Percentiles rank a stretch among this genome's conserved stretches.
phyloP scores from a whole-genome alignment of 495 filamentous ascomycete species.

The Trichocladium uniseriatum region DNA sequence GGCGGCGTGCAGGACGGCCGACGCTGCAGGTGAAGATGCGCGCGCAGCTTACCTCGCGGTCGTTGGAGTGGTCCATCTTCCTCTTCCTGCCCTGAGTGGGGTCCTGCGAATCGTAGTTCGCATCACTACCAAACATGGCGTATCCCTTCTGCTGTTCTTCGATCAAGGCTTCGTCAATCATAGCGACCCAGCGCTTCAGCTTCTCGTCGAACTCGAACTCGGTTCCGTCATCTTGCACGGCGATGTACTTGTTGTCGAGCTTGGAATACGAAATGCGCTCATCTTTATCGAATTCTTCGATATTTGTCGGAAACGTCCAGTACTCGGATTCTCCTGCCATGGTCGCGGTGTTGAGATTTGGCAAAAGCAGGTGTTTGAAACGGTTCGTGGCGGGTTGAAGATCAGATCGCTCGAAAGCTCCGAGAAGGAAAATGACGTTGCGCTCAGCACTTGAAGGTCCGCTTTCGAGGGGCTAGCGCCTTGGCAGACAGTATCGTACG shows the following conservation, averaged over 20 bases:
- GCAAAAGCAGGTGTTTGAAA: no score
- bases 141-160: constrained; percentile 72
- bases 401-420: not conserved
- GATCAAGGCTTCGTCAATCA: constrained; percentile 71
- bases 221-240: constrained; percentile 74
- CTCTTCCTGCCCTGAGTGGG: constrained; percentile 51
- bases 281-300: constrained; percentile 69
- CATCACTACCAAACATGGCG: constrained; percentile 40
- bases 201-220: constrained; percentile 74
- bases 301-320: constrained; percentile 57
- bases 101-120: constrained; percentile 45
- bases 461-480: not conserved
- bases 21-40: constrained; percentile 18
- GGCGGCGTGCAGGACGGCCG: constrained; percentile 7
- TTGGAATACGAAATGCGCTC: constrained; percentile 79
- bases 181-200: constrained; percentile 70
- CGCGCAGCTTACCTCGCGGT: constrained; percentile 48
- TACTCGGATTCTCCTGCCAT: constrained; percentile 23
- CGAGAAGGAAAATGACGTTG: constrained; percentile 6
- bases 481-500: no score
- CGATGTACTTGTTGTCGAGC: constrained; percentile 66
- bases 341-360: not conserved
- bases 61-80: constrained; percentile 55
- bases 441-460: not conserved
- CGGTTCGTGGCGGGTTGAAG: no score